These are phyloP conservation scores for Naematelia encephala DNA, from an alignment of 768 basidiomycete species.

Conservation along the genomic window DNA sequence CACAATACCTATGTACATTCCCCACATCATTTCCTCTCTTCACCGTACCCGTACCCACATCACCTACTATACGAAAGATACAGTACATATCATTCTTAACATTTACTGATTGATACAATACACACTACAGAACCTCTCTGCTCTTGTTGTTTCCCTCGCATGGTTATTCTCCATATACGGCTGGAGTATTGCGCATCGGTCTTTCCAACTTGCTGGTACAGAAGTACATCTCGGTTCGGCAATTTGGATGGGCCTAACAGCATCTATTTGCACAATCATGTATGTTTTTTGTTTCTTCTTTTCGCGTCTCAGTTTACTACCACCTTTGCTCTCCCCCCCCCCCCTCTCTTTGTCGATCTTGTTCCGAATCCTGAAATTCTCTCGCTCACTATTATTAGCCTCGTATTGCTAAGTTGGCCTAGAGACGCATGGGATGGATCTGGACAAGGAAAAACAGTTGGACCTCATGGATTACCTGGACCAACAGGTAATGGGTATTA, in stretches of 20 bases:
- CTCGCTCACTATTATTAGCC: conserved; percentile 15
- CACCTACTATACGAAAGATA: no score
- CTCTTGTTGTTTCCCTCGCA: conserved; percentile 25
- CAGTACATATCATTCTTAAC: background rate
- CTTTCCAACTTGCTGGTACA: conserved; percentile 30
- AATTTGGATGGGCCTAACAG: conserved; percentile 48
- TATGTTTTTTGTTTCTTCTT: conserved; percentile 21
- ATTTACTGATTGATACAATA: background rate
- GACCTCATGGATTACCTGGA: conserved; percentile 28
- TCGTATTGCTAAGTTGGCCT: conserved; percentile 44
- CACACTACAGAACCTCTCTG: conserved; percentile 25
- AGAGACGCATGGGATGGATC: conserved; percentile 43
- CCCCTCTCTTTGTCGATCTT: background rate
- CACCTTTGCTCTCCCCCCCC: no score
- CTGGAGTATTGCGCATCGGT: conserved; percentile 45
- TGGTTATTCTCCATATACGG: conserved; percentile 48
- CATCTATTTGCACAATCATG: conserved; percentile 38
- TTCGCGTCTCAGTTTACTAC: background rate
- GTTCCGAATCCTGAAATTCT: background rate
- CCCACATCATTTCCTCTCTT: no score
- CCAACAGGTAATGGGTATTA: conserved; percentile 42
- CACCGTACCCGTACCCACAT: no score
- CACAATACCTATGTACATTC: no score
- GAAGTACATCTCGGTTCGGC: conserved; percentile 36
- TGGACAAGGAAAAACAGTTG: conserved; percentile 21